Evolutionary conservation across 805 yeast species (phyloP).

Genomic region (Metschnikowia anglica): DNA sequence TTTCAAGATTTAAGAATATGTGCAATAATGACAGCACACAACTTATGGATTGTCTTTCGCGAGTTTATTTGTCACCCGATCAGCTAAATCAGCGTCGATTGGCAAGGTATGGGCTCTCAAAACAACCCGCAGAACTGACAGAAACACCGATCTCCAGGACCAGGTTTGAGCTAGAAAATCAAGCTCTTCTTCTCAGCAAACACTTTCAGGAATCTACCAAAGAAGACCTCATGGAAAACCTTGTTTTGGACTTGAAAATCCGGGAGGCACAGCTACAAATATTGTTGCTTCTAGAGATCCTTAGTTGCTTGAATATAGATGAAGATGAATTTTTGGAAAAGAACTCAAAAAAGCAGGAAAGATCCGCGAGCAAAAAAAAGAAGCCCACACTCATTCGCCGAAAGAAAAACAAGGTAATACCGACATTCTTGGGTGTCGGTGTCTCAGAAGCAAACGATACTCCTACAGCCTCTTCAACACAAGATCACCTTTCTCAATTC

Average conservation of each 20-base stretch:
- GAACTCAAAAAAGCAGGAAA: constrained; percentile 31
- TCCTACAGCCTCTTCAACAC: constrained; percentile 13
- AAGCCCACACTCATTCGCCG: constrained; percentile 25
- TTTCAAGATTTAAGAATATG: constrained; percentile 46
- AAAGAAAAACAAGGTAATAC: constrained; percentile 30
- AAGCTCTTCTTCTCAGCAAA: constrained; percentile 22
- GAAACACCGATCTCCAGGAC: constrained; percentile 10
- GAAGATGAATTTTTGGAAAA: constrained; percentile 34
- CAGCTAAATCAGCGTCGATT: constrained; percentile 45
- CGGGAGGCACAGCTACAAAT: constrained; percentile 60
- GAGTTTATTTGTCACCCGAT: constrained; percentile 34
- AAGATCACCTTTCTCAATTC: constrained; percentile 25
- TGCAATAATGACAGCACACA: constrained; percentile 29
- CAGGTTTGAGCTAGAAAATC: constrained; percentile 27
- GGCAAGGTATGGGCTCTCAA: constrained; percentile 29
- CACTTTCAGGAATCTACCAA: constrained; percentile 3
- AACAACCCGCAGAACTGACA: not conserved
- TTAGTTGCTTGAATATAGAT: constrained; percentile 35
- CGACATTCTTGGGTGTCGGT: constrained; percentile 46
- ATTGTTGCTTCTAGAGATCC: constrained; percentile 46
- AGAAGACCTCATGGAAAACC: constrained; percentile 25
- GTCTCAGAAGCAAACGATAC: constrained; percentile 16
- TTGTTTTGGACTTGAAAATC: constrained; percentile 45
- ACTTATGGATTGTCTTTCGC: constrained; percentile 26
- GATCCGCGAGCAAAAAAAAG: constrained; percentile 24